Evolutionary conservation across 164 flowering plant species (phyloP).

Genomic region (Dillenia turbinata): DNA sequence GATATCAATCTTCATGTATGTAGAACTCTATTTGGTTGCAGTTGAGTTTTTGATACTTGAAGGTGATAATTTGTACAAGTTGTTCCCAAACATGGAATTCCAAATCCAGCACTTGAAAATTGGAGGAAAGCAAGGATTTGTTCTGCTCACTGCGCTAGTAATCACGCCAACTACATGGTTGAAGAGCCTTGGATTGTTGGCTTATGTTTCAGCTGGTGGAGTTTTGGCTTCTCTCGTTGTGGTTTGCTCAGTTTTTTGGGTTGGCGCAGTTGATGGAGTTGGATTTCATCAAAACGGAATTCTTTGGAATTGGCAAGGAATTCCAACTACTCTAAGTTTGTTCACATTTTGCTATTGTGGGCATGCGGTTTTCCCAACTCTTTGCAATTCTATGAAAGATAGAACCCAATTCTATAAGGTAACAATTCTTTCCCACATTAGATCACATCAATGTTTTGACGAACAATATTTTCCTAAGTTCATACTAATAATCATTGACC

Average conservation of each 20-base stretch:
- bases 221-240: conserved; percentile 38
- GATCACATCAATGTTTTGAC: background rate
- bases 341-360: conserved; percentile 51
- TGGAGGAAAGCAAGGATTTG: conserved; percentile 34
- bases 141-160: conserved; percentile 32
- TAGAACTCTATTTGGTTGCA: conserved; percentile 64
- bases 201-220: conserved; percentile 58
- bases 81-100: conserved; percentile 34
- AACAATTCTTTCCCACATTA: background rate
- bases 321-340: conserved; percentile 49
- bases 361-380: conserved; percentile 52
- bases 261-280: conserved; percentile 43
- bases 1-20: conserved; percentile 42
- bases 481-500: background rate
- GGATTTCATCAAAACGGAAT: conserved; percentile 40
- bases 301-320: conserved; percentile 29
- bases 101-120: conserved; percentile 16
- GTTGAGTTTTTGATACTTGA: conserved; percentile 69
- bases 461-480: too few species aligned
- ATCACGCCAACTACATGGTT: conserved; percentile 53
- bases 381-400: conserved; percentile 51
- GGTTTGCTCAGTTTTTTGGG: conserved; percentile 34
- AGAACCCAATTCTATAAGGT: conserved; percentile 52
- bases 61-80: conserved; percentile 68
- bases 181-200: conserved; percentile 28